These are phyloP conservation scores for Puccinia hordei DNA, from an alignment of 1,284 basidiomycete genomes.

Conservation along the genomic window DNA sequence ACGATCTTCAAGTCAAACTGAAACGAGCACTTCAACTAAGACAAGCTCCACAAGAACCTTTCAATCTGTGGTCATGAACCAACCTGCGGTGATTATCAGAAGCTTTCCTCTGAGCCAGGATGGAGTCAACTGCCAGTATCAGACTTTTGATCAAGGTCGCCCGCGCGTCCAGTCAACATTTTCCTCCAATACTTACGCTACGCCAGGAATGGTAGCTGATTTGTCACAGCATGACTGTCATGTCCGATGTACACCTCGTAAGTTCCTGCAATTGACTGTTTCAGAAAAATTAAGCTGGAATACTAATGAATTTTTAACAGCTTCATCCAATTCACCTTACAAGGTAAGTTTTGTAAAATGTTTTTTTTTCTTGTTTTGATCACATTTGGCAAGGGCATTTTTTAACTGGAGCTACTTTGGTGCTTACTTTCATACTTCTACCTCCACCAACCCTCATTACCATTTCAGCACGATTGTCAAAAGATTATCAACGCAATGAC, in stretches of 20 bases:
- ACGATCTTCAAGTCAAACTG: constrained; percentile 7
- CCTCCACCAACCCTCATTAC: not conserved
- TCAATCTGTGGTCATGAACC: not conserved
- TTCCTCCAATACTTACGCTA: not conserved
- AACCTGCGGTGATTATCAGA: constrained; percentile 5
- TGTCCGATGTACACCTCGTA: constrained; percentile 24
- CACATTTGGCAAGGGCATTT: not conserved
- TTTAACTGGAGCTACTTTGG: no score
- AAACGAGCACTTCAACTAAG: constrained; percentile 10
- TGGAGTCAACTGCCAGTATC: constrained; percentile 19
- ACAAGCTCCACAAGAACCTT: not conserved
- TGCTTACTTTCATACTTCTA: not conserved
- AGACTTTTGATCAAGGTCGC: not conserved
- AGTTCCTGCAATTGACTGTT: not conserved
- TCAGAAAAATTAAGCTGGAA: not conserved
- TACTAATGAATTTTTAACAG: not conserved
- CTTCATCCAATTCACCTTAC: not conserved
- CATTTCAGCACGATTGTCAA: constrained; percentile 5
- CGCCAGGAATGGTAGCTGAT: not conserved
- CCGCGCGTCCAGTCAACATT: not conserved
- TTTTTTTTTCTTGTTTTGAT: not conserved
- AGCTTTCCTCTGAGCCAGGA: constrained; percentile 30
- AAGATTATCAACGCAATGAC: constrained; percentile 11
- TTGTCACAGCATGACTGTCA: constrained; percentile 17
- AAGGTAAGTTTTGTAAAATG: not conserved